phyloP scores from a whole-genome alignment of 345 rosid genomes.

The Salix arbutifolia region DNA sequence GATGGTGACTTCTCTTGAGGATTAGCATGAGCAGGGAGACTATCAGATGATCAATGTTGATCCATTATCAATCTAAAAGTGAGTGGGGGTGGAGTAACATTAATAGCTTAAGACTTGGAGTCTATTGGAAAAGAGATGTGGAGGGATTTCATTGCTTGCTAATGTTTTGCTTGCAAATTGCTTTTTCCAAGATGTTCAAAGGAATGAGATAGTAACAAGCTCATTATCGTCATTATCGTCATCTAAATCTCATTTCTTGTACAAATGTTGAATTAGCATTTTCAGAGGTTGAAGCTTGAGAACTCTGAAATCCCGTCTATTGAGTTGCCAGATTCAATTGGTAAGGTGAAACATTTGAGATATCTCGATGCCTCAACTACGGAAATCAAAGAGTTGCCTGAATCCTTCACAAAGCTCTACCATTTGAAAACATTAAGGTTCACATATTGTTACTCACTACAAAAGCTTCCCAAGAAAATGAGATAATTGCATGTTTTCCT shows the following conservation, averaged over 20 bases:
- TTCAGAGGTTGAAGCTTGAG: not conserved
- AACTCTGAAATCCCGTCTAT: not conserved
- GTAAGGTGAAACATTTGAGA: slow-evolving; percentile 18
- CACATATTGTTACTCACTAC: not conserved
- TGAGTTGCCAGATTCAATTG: slow-evolving; percentile 5
- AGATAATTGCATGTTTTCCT: not conserved
- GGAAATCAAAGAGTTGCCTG: slow-evolving; percentile 4
- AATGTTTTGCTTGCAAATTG: not conserved
- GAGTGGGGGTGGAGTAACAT: not conserved
- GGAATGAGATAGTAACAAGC: slow-evolving; percentile 1
- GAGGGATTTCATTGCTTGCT: no score
- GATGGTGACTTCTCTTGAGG: not conserved
- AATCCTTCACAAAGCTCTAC: slow-evolving; percentile 16
- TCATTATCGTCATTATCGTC: slow-evolving; percentile 10
- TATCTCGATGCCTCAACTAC: slow-evolving; percentile 15
- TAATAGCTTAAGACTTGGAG: not conserved
- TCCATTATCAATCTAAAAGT: slow-evolving; percentile 8
- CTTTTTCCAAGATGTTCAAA: not conserved
- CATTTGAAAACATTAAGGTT: slow-evolving; percentile 16
- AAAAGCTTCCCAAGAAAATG: not conserved
- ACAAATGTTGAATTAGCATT: no score
- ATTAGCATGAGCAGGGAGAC: not conserved
- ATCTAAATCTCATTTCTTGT: not conserved
- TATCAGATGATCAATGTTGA: slow-evolving; percentile 16
- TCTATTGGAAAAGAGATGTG: slow-evolving; percentile 1